Evolutionary conservation across 2,329 filamentous ascomycete genomes (phyloP).

Genomic region (Trichoderma koningii): DNA sequence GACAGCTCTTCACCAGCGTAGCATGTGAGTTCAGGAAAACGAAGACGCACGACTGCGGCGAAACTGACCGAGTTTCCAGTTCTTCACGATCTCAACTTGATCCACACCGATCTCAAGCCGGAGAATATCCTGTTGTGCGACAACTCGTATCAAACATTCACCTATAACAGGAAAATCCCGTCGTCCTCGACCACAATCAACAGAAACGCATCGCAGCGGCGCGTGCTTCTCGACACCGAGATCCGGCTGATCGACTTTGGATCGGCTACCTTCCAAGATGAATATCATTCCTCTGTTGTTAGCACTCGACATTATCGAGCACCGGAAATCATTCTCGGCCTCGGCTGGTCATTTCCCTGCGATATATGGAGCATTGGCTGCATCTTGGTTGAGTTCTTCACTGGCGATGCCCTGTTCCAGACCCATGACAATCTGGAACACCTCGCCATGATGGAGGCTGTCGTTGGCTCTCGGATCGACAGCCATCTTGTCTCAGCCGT

Average conservation of each 20-base stretch:
- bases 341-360: constrained; percentile 71
- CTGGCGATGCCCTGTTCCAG: constrained; percentile 70
- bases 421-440: constrained; percentile 74
- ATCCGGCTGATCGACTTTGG: constrained; percentile 72
- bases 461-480: constrained; percentile 62
- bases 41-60: neutral
- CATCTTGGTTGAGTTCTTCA: constrained; percentile 72
- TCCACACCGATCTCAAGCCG: constrained; percentile 80
- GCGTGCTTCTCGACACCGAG: constrained; percentile 67
- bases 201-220: constrained; percentile 63
- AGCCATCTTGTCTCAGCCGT: constrained; percentile 54
- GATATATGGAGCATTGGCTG: constrained; percentile 76
- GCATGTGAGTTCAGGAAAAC: constrained; percentile 68
- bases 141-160: constrained; percentile 68
- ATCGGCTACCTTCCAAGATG: constrained; percentile 71
- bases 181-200: constrained; percentile 63
- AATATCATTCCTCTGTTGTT: constrained; percentile 72
- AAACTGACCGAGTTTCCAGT: constrained; percentile 53
- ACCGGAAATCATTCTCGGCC: constrained; percentile 69
- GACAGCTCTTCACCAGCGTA: constrained; percentile 96
- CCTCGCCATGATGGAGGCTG: constrained; percentile 74
- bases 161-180: constrained; percentile 69
- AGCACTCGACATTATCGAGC: constrained; percentile 70
- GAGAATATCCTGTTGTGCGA: constrained; percentile 70
- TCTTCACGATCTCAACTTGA: constrained; percentile 93